Evolutionary conservation across 2,329 filamentous ascomycete genomes (phyloP).

Genomic region (Purpureocillium lavendulum): DNA sequence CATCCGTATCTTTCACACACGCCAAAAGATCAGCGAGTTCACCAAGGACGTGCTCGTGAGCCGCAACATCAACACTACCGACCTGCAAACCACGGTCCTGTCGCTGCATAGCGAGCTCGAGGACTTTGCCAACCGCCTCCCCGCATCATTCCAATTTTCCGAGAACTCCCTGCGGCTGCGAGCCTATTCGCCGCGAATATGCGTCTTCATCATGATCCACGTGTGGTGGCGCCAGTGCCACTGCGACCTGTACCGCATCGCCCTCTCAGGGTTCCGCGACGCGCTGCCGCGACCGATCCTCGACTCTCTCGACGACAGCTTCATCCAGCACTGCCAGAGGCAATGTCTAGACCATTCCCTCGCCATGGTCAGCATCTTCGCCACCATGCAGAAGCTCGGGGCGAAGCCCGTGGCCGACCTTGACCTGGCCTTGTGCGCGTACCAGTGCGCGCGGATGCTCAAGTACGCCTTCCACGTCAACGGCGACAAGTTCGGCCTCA

Average conservation of each 20-base stretch:
- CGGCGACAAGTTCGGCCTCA: slow-evolving; percentile 32
- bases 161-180: slow-evolving; percentile 47
- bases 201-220: slow-evolving; percentile 52
- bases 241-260: slow-evolving; percentile 47
- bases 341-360: slow-evolving; percentile 46
- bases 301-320: slow-evolving; percentile 36
- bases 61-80: slow-evolving; percentile 31
- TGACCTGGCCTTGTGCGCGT: slow-evolving; percentile 46
- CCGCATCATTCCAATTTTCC: slow-evolving; percentile 48
- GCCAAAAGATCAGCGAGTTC: slow-evolving; percentile 45
- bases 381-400: slow-evolving; percentile 40
- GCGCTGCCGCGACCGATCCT: slow-evolving; percentile 36
- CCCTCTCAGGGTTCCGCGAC: slow-evolving; percentile 41
- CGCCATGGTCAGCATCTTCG: slow-evolving; percentile 48
- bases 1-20: slow-evolving; percentile 46
- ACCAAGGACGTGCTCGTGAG: slow-evolving; percentile 32
- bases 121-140: slow-evolving; percentile 43
- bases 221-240: slow-evolving; percentile 52
- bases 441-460: slow-evolving; percentile 45
- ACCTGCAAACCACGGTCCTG: slow-evolving; percentile 34
- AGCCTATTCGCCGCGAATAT: slow-evolving; percentile 48
- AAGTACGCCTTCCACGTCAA: slow-evolving; percentile 41
- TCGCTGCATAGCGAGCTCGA: slow-evolving; percentile 39
- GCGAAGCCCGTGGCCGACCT: slow-evolving; percentile 45
- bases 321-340: slow-evolving; percentile 39